Base-by-base conservation (phyloP, 2,329 filamentous ascomycete genomes). In the Calonectria hawksworthii region DNA sequence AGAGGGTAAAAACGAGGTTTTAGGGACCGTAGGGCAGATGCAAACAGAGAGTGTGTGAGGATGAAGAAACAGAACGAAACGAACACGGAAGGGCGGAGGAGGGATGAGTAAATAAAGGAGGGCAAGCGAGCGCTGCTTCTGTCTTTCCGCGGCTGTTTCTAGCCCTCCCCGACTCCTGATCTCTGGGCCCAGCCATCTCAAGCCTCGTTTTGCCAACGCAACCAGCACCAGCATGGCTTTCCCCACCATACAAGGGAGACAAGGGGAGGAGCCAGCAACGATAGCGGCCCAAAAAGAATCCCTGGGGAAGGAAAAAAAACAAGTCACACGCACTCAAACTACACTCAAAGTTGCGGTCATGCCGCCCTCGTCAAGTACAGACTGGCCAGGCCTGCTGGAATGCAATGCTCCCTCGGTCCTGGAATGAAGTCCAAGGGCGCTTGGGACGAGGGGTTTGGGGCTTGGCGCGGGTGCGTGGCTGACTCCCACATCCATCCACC, bases 1-100 rank as follows among this genome's bases (percentile, higher is more conserved):
- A 71, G 66, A 64, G 72, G 34, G 68, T 65, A 68, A 73, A 50
- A 41, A 30, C 23, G 26, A 71, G 70, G 52, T 30, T 72, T 30
- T 64, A 79, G 41, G 59, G 34, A 34, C n/a, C 28, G 36, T 63
- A 28, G 70, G 38, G 34, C 23, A 44, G 23, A 36, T 56, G 38
- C 32, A 44, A 59, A 59, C 32, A 61, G 64, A 65, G 44, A 23
- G 61, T 59, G 23, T 23, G 44, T 51, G 70, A 61, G 26, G 38
- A 54, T 32, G 26, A 51, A 64, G 61, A 23, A 30, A 51, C 18
- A 26, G 30, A 50, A 34, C 13, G 26, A 51, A 34, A 47, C 44
- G 44, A 50, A 28, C 10, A 50, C 28, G 34, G 47, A 54, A 34
- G 36, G 18, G 14, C 7, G 38, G 34, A 41, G 65, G 65, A 44